Conservation (phyloP, 1,139 yeast genomes). For the Schwanniomyces etchellsii region DNA sequence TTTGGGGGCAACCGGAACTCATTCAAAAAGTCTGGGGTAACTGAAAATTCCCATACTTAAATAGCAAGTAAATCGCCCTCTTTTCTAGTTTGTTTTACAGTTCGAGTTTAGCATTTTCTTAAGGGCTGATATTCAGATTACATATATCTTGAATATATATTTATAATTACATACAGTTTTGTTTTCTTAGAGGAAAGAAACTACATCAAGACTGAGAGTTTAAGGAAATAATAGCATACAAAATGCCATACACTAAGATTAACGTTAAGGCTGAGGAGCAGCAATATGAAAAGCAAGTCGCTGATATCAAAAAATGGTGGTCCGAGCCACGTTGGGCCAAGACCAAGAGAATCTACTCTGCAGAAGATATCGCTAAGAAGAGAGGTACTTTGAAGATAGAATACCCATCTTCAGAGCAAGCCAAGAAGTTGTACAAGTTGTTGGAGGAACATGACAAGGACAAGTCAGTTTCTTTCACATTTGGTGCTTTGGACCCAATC, state of each 20-base stretch:
- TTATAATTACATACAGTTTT: no score
- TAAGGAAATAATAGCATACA: no score
- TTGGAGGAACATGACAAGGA: constrained; percentile 68
- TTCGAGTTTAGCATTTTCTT: no score
- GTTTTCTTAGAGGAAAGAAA: not conserved
- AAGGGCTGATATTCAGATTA: no score
- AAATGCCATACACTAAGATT: constrained; percentile 48
- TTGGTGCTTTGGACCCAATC: constrained; percentile 95
- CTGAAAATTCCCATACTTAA: constrained; percentile 2
- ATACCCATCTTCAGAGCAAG: constrained; percentile 76
- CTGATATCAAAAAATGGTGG: constrained; percentile 86
- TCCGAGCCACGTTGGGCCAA: constrained; percentile 82
- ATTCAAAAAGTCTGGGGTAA: constrained; percentile 4
- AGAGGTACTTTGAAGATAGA: constrained; percentile 68
- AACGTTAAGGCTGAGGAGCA: constrained; percentile 58
- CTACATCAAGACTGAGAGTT: not conserved
- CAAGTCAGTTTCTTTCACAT: constrained; percentile 80
- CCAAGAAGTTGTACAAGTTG: constrained; percentile 71
- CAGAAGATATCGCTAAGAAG: constrained; percentile 86
- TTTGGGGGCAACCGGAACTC: constrained; percentile 3
- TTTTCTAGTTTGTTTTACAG: constrained; percentile 1
- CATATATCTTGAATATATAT: no score
- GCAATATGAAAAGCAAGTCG: constrained; percentile 63
- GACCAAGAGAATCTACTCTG: constrained; percentile 83
- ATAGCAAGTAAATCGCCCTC: constrained; percentile 3